Evolutionary conservation across 129 eudicot species (phyloP).

Genomic region (Heracleum sosnowskyi): DNA sequence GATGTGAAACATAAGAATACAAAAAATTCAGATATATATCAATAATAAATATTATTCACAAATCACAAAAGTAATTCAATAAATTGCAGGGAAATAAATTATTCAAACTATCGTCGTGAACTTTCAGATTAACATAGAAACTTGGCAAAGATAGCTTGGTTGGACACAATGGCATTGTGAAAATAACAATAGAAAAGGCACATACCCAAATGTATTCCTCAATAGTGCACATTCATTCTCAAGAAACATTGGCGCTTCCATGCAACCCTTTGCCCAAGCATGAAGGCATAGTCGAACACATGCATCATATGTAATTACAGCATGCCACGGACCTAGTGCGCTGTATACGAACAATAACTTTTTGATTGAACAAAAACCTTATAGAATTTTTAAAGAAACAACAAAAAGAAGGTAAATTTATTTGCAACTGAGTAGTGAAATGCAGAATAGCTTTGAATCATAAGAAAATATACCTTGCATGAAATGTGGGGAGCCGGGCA

Average conservation of each 20-base stretch:
- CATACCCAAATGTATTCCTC: constrained; percentile 59
- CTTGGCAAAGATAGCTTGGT: neutral
- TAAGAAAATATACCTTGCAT: constrained; percentile 50
- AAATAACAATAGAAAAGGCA: constrained; percentile 6
- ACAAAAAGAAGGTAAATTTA: neutral
- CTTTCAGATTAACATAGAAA: neutral
- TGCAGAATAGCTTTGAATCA: neutral
- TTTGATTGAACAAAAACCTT: neutral
- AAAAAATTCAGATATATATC: neutral
- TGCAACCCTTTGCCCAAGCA: constrained; percentile 88
- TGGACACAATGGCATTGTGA: neutral
- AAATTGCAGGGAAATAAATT: neutral
- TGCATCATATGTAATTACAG: constrained; percentile 71
- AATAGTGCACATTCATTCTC: constrained; percentile 72
- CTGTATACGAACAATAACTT: constrained; percentile 20
- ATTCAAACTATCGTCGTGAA: no score
- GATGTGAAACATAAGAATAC: neutral
- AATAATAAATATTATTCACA: neutral
- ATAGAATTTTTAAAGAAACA: neutral
- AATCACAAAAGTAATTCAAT: neutral
- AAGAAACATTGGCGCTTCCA: constrained; percentile 80
- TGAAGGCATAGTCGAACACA: constrained; percentile 80
- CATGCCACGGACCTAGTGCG: constrained; percentile 79
- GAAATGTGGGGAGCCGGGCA: constrained; percentile 66
- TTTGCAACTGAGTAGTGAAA: neutral